These are phyloP conservation scores for Protomyces arabidopsidicola DNA, from an alignment of 1,139 yeast species.

Conservation along the genomic window DNA sequence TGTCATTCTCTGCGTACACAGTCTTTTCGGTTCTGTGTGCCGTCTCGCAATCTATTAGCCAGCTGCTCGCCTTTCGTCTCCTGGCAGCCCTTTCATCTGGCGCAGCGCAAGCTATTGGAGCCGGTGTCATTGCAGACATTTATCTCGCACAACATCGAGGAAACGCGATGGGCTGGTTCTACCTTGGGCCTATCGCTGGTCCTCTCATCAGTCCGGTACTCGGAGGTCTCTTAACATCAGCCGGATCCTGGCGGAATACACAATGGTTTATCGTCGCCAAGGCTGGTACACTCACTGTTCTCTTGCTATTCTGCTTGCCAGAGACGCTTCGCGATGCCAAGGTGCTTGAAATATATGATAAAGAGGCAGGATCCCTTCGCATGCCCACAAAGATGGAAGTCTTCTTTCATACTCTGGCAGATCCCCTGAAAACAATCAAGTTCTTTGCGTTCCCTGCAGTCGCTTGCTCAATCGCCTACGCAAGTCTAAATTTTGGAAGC, in stretches of 20 bases:
- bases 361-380: conserved; percentile 37
- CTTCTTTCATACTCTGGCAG: conserved; percentile 9
- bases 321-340: conserved; percentile 52
- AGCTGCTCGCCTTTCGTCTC: conserved; percentile 64
- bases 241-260: conserved; percentile 85
- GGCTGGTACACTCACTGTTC: conserved; percentile 52
- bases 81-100: conserved; percentile 78
- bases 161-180: conserved; percentile 71
- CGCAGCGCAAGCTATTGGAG: conserved; percentile 83
- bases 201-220: conserved; percentile 76
- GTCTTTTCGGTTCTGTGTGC: conserved; percentile 73
- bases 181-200: conserved; percentile 75
- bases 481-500: conserved; percentile 42
- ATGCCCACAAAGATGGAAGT: conserved; percentile 44
- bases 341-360: conserved; percentile 8
- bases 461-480: conserved; percentile 55
- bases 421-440: conserved; percentile 28
- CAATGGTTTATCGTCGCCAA: conserved; percentile 77
- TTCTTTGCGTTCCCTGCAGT: conserved; percentile 71
- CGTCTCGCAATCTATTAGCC: conserved; percentile 55
- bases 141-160: conserved; percentile 68
- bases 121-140: conserved; percentile 78
- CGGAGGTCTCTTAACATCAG: conserved; percentile 68
- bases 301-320: conserved; percentile 58
- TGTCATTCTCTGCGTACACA: conserved; percentile 59